Evolutionary conservation across 2,329 filamentous ascomycete genomes (phyloP), one percentile per base, ranked within the genome.

Genomic region (Rutstroemia sp.): DNA sequence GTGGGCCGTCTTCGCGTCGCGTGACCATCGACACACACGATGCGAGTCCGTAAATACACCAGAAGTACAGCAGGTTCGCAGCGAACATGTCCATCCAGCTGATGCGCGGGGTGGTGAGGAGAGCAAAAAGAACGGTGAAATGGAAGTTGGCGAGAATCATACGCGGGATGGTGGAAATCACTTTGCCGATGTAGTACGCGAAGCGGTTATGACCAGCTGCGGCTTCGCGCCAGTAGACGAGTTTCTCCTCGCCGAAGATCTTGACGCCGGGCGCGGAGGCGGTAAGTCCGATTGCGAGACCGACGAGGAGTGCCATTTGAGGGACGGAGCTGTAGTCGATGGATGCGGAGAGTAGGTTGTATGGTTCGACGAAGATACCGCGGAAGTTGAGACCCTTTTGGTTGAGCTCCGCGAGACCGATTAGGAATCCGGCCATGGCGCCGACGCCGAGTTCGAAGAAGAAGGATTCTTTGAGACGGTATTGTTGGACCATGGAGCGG

Each of bases 131-230:
- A 81, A 60, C 39, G 76, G 71, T 76, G 67, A 83, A 82, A 65
- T 83, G 80, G 49, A 82, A 64, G 56, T 75, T 77, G 1, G 73
- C 76, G 6, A 81, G 64, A 34, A 55, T 6, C 46, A 55, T 55
- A 40, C 53, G 27, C 2, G 77, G 76, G 0, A 82, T 21, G 0
- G 78, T 78, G 0, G 75, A 75, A 0, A 81, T 2, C 2, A 78
- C 53, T 65, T 83, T 83, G 38, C 78, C 80, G 2, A 80, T 40
- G 62, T 80, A 83, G 65, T 83, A 83, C 0, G 80, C 77, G 21
- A 75, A 68, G 9, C 78, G 71, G 38, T 77, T 81, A 63, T 83
- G 80, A 0, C 81, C 80, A 0, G 79, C 75, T 44, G 78, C 77
- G 3, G 78, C 73, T 67, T 84, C 81, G 8, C 80, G 74, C 47